Percentiles rank a stretch among this genome's conserved stretches.
phyloP scores from a whole-genome alignment of 1,284 basidiomycete genomes.

The Vanrija sp. region DNA sequence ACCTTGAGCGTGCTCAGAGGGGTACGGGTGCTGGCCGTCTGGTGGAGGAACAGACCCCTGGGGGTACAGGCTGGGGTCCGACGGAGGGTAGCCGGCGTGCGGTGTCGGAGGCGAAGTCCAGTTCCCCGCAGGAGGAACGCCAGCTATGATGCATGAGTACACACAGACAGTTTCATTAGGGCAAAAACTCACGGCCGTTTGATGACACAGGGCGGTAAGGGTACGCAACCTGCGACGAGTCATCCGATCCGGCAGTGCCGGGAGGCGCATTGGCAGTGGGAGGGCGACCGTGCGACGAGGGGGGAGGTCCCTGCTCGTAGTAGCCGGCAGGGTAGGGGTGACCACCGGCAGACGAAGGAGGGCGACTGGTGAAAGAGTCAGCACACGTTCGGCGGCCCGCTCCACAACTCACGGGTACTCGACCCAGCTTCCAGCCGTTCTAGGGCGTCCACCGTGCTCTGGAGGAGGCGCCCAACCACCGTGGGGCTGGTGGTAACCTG shows the following conservation, averaged over 20 bases:
- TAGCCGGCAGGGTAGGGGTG: constrained; percentile 25
- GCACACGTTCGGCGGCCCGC: constrained; percentile 12
- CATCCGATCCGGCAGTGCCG: constrained; percentile 26
- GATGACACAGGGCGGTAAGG: constrained; percentile 43
- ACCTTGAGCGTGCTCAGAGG: constrained; percentile 10
- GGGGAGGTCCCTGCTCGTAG: constrained; percentile 32
- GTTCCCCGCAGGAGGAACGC: constrained; percentile 15
- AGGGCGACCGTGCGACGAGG: constrained; percentile 19
- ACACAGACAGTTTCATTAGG: constrained; percentile 18
- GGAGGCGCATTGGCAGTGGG: constrained; percentile 19
- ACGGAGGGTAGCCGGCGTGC: constrained; percentile 26
- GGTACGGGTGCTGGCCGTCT: constrained; percentile 23
- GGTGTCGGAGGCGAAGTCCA: constrained; percentile 38
- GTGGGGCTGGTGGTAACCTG: constrained; percentile 11
- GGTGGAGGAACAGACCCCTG: constrained; percentile 11
- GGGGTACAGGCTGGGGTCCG: constrained; percentile 30
- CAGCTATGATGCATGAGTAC: neutral
- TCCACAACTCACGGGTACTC: constrained; percentile 27
- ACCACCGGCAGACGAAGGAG: constrained; percentile 31
- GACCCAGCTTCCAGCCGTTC: constrained; percentile 25
- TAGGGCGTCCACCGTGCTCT: constrained; percentile 29
- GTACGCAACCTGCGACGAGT: constrained; percentile 32
- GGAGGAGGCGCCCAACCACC: constrained; percentile 18
- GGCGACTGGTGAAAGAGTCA: constrained; percentile 24
- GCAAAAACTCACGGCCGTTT: constrained; percentile 33